Conservation (phyloP, 176 grass and related monocot genomes). For the Carex myosuroides region DNA sequence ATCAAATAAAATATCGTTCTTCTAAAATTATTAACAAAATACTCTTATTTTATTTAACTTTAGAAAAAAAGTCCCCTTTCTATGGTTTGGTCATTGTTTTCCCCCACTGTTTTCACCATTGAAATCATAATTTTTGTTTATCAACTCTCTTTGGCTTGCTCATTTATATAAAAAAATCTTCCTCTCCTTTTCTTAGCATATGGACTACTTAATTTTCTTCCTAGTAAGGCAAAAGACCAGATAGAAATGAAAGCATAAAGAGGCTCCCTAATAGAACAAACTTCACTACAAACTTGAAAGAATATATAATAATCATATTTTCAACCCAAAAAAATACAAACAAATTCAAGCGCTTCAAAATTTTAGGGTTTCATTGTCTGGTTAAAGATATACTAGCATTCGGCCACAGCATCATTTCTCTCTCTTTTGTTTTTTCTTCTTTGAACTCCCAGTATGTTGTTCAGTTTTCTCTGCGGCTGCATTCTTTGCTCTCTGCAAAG, state of each 20-base stretch:
- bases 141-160: too few species aligned
- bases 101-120: too few species aligned
- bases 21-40: too few species aligned
- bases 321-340: background rate
- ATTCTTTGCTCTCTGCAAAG: conserved; percentile 41
- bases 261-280: background rate
- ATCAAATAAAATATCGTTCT: too few species aligned
- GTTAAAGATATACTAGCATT: background rate
- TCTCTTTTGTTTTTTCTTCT: conserved; percentile 44
- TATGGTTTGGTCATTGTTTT: too few species aligned
- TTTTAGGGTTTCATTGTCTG: background rate
- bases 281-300: background rate
- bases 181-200: background rate
- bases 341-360: background rate
- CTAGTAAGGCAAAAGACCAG: background rate
- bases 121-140: too few species aligned
- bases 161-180: too few species aligned
- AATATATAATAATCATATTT: background rate
- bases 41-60: too few species aligned
- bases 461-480: conserved; percentile 27
- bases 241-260: background rate
- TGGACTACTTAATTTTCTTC: background rate
- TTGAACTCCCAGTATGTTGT: conserved; percentile 11
- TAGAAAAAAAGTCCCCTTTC: too few species aligned
- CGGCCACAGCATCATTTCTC: background rate